phyloP scores from a whole-genome alignment of 2,329 filamentous ascomycete species.

The Corinectria fuckeliana region DNA sequence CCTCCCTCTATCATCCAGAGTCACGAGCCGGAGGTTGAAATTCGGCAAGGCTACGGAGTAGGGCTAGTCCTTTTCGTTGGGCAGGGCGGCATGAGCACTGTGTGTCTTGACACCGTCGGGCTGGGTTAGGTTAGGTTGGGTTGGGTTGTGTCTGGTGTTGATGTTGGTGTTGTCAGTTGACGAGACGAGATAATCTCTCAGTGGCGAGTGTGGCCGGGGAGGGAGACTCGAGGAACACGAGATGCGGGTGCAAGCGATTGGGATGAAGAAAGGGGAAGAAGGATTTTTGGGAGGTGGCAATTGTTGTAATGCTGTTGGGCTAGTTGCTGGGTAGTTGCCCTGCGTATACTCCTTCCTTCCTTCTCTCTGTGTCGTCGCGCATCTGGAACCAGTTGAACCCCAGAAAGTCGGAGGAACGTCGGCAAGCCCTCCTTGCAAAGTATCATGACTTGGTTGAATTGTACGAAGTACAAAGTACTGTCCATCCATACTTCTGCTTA shows the following conservation, averaged over 20 bases:
- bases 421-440: slow-evolving; percentile 10
- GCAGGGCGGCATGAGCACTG: slow-evolving; percentile 11
- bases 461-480: no score
- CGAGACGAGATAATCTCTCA: background rate
- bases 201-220: slow-evolving; percentile 1
- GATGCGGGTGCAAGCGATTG: background rate
- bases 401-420: slow-evolving; percentile 4
- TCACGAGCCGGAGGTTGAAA: slow-evolving; percentile 1
- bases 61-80: background rate
- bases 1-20: slow-evolving; percentile 2
- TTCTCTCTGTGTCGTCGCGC: background rate
- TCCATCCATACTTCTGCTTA: no score
- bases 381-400: background rate
- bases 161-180: background rate
- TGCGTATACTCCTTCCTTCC: background rate
- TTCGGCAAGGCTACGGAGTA: no score
- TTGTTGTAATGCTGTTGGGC: no score
- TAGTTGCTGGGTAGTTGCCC: background rate
- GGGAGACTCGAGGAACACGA: background rate
- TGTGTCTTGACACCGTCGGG: background rate
- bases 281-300: background rate
- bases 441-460: no score
- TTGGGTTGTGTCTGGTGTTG: no score
- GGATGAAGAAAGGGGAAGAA: background rate
- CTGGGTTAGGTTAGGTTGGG: slow-evolving; percentile 15